phyloP scores from a whole-genome alignment of 768 basidiomycete species.

The Tricholoma sp. region DNA sequence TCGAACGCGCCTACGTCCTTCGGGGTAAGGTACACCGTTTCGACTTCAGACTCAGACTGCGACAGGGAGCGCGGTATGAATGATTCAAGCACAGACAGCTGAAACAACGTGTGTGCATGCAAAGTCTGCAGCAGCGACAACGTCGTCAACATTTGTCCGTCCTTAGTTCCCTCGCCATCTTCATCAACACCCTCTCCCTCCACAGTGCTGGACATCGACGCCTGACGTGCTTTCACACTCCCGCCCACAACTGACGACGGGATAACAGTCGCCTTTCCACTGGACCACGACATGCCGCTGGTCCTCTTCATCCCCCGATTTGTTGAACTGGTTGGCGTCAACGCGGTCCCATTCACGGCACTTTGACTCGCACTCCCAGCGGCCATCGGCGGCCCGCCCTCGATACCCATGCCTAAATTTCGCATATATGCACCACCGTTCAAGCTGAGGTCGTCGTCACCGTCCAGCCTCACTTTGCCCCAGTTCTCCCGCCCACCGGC shows the following conservation, averaged over 20 bases:
- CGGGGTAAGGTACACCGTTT: slow-evolving; percentile 44
- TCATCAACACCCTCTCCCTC: slow-evolving; percentile 13
- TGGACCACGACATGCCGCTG: slow-evolving; percentile 49
- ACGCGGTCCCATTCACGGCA: slow-evolving; percentile 13
- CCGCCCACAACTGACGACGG: slow-evolving; percentile 3
- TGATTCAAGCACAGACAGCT: slow-evolving; percentile 43
- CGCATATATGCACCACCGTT: slow-evolving; percentile 37
- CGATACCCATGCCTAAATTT: slow-evolving; percentile 65
- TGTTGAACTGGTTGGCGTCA: slow-evolving; percentile 15
- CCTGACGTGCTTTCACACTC: slow-evolving; percentile 26
- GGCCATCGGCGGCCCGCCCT: slow-evolving; percentile 41
- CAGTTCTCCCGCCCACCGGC: slow-evolving; percentile 45
- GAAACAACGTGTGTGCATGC: slow-evolving; percentile 58
- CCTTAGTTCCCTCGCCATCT: slow-evolving; percentile 22
- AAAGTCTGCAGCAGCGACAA: slow-evolving; percentile 63
- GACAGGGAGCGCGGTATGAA: slow-evolving; percentile 20
- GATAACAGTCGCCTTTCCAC: slow-evolving; percentile 30
- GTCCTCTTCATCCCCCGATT: slow-evolving; percentile 31
- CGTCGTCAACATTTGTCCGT: slow-evolving; percentile 38
- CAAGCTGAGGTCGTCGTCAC: slow-evolving; percentile 56
- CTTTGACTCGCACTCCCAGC: slow-evolving; percentile 17
- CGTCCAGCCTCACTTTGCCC: slow-evolving; percentile 57
- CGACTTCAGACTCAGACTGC: neutral
- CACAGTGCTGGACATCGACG: slow-evolving; percentile 23
- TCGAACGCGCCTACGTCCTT: slow-evolving; percentile 65